These are phyloP conservation scores for Cercospora brassicicola DNA, from an alignment of 2,329 filamentous ascomycete genomes.

Conservation along the genomic window DNA sequence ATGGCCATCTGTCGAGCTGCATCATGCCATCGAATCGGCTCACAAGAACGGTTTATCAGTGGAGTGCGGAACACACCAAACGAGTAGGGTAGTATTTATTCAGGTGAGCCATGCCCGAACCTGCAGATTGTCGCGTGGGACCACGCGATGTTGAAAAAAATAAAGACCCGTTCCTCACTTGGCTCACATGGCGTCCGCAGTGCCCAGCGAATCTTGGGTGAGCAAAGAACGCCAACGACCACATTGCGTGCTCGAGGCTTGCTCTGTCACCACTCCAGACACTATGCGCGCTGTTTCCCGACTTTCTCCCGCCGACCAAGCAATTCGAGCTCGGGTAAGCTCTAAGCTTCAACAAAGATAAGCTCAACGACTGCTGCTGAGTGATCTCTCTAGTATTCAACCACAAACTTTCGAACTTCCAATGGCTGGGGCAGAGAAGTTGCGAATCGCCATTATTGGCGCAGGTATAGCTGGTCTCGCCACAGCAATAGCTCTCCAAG, in stretches of 20 bases:
- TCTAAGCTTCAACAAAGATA: constrained; percentile 12
- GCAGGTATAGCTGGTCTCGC: constrained; percentile 45
- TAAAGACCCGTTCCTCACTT: not conserved
- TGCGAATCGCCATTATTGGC: constrained; percentile 41
- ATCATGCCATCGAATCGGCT: not conserved
- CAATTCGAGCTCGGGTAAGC: constrained; percentile 13
- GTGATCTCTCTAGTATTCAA: not conserved
- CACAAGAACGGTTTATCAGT: not conserved
- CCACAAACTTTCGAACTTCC: not conserved
- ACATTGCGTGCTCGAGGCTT: constrained; percentile 23
- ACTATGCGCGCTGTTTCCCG: not conserved
- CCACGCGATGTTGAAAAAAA: not conserved
- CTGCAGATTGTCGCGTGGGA: not conserved
- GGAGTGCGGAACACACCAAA: not conserved
- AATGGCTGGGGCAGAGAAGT: constrained; percentile 15
- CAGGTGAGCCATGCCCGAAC: not conserved
- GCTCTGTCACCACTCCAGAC: constrained; percentile 15
- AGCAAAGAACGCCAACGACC: not conserved
- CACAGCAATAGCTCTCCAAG: constrained; percentile 39
- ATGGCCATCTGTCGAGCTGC: constrained; percentile 3
- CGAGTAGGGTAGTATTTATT: not conserved
- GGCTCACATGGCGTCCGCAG: not conserved
- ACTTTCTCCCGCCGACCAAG: constrained; percentile 4
- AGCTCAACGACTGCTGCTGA: constrained; percentile 12
- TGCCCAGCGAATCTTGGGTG: constrained; percentile 5